These are phyloP conservation scores for Lactuca sativa DNA, from an alignment of 129 eudicot species.

Conservation along the genomic window DNA sequence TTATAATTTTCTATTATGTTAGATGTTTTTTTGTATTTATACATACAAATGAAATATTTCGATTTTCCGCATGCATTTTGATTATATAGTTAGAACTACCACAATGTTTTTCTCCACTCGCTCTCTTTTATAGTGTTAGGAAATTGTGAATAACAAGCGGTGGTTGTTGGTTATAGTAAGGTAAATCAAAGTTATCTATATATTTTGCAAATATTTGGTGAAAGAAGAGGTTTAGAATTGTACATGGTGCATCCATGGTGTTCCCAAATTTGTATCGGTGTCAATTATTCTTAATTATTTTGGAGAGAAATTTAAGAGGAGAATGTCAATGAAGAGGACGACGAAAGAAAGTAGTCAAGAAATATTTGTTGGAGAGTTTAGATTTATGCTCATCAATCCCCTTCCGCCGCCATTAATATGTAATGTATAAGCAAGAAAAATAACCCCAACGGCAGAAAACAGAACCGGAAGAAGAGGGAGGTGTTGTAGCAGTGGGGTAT, in stretches of 20 bases:
- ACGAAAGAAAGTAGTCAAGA: slow-evolving; percentile 13
- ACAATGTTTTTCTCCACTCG: slow-evolving; percentile 4
- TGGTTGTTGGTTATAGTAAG: slow-evolving; percentile 26
- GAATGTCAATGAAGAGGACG: background rate
- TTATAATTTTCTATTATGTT: too few relatives aligned
- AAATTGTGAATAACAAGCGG: slow-evolving; percentile 13
- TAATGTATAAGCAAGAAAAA: background rate
- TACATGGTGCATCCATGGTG: slow-evolving; percentile 42
- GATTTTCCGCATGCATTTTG: background rate
- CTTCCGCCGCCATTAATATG: background rate
- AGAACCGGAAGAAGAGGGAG: background rate
- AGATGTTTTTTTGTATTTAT: too few relatives aligned
- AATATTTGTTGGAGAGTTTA: slow-evolving; percentile 25
- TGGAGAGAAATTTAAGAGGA: background rate
- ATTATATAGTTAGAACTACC: too few relatives aligned
- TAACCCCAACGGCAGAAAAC: background rate
- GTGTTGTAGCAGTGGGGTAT: background rate
- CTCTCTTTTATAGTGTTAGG: background rate
- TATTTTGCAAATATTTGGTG: slow-evolving; percentile 29
- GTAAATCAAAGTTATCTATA: slow-evolving; percentile 22
- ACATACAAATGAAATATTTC: too few relatives aligned
- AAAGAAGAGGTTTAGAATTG: slow-evolving; percentile 38
- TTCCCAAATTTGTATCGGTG: background rate
- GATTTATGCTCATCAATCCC: background rate
- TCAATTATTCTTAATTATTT: background rate